Evolutionary conservation across 768 basidiomycete species (phyloP).

Genomic region (Lactarius sanguifluus): DNA sequence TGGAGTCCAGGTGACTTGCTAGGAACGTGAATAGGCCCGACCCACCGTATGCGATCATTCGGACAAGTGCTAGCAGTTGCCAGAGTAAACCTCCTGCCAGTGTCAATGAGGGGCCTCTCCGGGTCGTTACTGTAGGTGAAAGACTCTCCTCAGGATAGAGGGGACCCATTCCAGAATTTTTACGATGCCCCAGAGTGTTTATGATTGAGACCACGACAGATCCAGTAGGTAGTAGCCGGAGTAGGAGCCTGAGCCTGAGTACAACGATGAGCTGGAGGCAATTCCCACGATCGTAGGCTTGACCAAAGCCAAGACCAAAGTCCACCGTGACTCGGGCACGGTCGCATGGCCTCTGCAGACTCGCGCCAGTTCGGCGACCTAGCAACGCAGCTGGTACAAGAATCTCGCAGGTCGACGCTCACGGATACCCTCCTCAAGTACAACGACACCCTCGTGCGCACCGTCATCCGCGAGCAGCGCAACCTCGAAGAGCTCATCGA

Average conservation of each 20-base stretch:
- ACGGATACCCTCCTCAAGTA: slow-evolving; percentile 88
- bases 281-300: neutral
- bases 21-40: neutral
- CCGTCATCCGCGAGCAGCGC: slow-evolving; percentile 87
- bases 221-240: neutral
- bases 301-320: neutral
- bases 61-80: neutral
- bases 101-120: neutral
- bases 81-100: neutral
- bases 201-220: neutral
- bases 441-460: slow-evolving; percentile 84
- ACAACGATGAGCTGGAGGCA: no score
- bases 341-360: slow-evolving; percentile 41
- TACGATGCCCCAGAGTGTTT: no score
- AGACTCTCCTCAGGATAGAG: neutral
- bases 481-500: slow-evolving; percentile 65
- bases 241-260: no score
- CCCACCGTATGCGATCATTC: neutral
- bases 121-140: no score
- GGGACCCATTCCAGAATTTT: neutral
- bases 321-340: neutral
- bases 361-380: slow-evolving; percentile 79
- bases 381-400: slow-evolving; percentile 82
- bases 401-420: slow-evolving; percentile 81
- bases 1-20: neutral